phyloP scores from a whole-genome alignment of 805 yeast genomes.

The Torulaspora microellipsoides region DNA sequence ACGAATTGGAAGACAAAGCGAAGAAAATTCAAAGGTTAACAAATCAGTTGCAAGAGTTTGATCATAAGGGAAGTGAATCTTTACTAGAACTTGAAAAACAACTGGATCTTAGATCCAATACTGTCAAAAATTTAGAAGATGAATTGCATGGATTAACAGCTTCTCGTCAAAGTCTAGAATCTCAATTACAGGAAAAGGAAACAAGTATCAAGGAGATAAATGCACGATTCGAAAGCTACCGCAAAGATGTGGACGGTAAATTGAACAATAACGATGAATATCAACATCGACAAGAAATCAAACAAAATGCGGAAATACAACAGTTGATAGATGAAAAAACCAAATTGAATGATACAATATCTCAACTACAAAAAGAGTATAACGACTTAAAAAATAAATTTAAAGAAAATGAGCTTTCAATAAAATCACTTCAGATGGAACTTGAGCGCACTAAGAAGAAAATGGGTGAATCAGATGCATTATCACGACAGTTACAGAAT shows the following conservation, averaged over 20 bases:
- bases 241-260: not conserved
- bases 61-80: slow-evolving; percentile 15
- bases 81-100: slow-evolving; percentile 12
- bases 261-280: not conserved
- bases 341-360: slow-evolving; percentile 6
- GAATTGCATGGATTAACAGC: slow-evolving; percentile 3
- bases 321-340: slow-evolving; percentile 7
- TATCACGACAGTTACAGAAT: slow-evolving; percentile 13
- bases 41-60: slow-evolving; percentile 17
- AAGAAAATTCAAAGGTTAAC: slow-evolving; percentile 15
- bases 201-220: not conserved
- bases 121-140: slow-evolving; percentile 6
- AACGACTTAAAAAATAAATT: slow-evolving; percentile 8
- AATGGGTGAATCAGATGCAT: slow-evolving; percentile 7
- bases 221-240: too few relatives aligned
- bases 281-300: not conserved
- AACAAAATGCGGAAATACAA: slow-evolving; percentile 1
- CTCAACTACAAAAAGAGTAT: slow-evolving; percentile 9
- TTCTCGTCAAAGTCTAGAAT: slow-evolving; percentile 5
- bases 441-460: slow-evolving; percentile 4
- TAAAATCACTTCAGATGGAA: slow-evolving; percentile 4
- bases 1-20: slow-evolving; percentile 10
- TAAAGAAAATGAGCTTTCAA: not conserved
- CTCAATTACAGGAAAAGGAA: slow-evolving; percentile 1
- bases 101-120: slow-evolving; percentile 10